phyloP scores from a whole-genome alignment of 495 filamentous ascomycete genomes.

The Trichoderma virens region DNA sequence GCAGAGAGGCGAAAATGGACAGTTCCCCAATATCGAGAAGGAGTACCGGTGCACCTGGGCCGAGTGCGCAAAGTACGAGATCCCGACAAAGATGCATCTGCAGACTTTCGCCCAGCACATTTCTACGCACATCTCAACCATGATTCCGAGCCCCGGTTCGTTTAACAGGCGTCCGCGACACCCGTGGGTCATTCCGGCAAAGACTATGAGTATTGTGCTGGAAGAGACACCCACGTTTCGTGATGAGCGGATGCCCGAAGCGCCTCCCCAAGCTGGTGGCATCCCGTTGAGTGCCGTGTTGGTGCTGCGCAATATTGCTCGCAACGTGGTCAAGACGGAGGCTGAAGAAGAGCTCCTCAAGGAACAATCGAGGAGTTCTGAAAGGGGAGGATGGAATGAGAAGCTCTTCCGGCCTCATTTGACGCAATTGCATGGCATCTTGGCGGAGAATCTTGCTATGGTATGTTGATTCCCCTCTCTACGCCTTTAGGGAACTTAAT shows the following conservation, averaged over 20 bases:
- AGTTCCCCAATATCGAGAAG: conserved; percentile 35
- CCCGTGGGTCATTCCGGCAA: conserved; percentile 42
- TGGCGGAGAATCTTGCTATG: conserved; percentile 45
- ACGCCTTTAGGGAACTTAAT: too few species aligned
- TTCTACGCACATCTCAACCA: conserved; percentile 53
- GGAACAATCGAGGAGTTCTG: conserved; percentile 27
- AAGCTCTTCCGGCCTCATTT: conserved; percentile 43
- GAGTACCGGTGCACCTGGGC: conserved; percentile 49
- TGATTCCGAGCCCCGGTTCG: conserved; percentile 26
- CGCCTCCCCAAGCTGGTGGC: conserved; percentile 61
- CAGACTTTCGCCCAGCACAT: conserved; percentile 49
- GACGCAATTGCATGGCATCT: conserved; percentile 42
- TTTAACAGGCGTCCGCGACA: conserved; percentile 33
- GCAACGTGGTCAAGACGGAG: conserved; percentile 57
- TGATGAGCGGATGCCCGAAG: conserved; percentile 61
- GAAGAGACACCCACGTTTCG: conserved; percentile 55
- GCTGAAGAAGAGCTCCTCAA: conserved; percentile 47
- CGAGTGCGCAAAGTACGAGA: conserved; percentile 43
- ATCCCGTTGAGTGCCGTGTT: conserved; percentile 77
- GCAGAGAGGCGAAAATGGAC: conserved; percentile 40
- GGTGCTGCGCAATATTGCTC: conserved; percentile 82
- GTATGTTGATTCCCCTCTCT: conserved; percentile 18
- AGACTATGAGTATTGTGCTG: conserved; percentile 40
- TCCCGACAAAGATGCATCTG: conserved; percentile 40
- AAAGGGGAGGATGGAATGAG: conserved; percentile 39